phyloP scores from a whole-genome alignment of 2,329 filamentous ascomycete species.

The Diaporthe citrichinensis region DNA sequence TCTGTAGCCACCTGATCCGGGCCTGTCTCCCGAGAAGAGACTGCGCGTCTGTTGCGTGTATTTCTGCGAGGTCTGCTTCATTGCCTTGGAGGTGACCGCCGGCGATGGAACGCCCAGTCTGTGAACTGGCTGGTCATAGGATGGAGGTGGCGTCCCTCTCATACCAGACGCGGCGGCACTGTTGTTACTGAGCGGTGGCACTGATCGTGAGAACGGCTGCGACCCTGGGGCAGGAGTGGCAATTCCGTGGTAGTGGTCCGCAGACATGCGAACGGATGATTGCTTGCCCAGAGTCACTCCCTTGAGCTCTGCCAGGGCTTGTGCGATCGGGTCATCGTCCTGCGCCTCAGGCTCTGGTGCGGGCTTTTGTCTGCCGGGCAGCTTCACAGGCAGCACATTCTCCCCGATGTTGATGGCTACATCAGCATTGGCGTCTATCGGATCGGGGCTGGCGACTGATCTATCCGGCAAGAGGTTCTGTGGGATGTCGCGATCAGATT shows the following conservation, averaged over 20 bases:
- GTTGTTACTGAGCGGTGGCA: slow-evolving; percentile 55
- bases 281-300: slow-evolving; percentile 83
- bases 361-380: slow-evolving; percentile 75
- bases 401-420: slow-evolving; percentile 95
- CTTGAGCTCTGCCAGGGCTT: slow-evolving; percentile 93
- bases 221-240: slow-evolving; percentile 79
- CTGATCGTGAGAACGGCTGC: slow-evolving; percentile 59
- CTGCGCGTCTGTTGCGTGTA: slow-evolving; percentile 86
- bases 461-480: slow-evolving; percentile 58
- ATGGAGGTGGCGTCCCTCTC: slow-evolving; percentile 86
- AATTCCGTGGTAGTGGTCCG: slow-evolving; percentile 95
- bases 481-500: slow-evolving; percentile 55
- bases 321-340: slow-evolving; percentile 90
- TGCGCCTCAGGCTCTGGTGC: slow-evolving; percentile 56
- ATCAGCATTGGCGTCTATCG: slow-evolving; percentile 91
- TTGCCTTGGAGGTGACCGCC: slow-evolving; percentile 91
- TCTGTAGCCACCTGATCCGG: slow-evolving; percentile 54
- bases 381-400: slow-evolving; percentile 94
- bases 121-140: slow-evolving; percentile 84
- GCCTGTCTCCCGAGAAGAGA: slow-evolving; percentile 71
- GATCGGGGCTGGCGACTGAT: slow-evolving; percentile 77
- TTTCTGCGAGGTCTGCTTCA: slow-evolving; percentile 95
- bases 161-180: slow-evolving; percentile 67
- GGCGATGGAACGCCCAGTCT: slow-evolving; percentile 90
- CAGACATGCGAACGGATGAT: slow-evolving; percentile 86